A percentile compares a stretch with the other conserved stretches of the same genome.
These are phyloP conservation scores for Scytalidium sp. DNA, from an alignment of 2,329 filamentous ascomycete species.

Conservation along the genomic window DNA sequence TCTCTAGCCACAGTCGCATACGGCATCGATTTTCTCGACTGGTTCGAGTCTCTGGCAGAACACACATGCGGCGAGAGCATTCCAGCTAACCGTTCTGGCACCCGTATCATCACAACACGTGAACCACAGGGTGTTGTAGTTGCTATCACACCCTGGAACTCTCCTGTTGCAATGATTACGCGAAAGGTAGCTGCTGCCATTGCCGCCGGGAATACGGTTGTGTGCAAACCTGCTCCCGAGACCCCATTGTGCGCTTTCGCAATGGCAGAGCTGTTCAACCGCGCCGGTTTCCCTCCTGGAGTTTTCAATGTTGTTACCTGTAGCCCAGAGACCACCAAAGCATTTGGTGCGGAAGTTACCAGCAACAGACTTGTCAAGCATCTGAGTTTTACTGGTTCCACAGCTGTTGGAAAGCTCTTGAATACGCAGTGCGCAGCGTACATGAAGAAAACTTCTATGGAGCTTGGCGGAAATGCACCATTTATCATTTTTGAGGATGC, in stretches of 20 bases:
- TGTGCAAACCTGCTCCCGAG: conserved; percentile 65
- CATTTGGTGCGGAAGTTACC: conserved; percentile 46
- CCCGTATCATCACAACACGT: neutral
- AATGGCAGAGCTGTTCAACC: conserved; percentile 45
- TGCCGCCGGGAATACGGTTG: conserved; percentile 71
- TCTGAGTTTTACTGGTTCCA: conserved; percentile 32
- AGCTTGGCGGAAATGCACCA: conserved; percentile 38
- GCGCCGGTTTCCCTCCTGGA: conserved; percentile 51
- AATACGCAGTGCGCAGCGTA: conserved; percentile 33
- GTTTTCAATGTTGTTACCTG: conserved; percentile 57
- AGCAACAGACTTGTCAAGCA: conserved; percentile 55
- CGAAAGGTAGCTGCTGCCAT: conserved; percentile 15
- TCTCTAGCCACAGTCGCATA: too few species aligned
- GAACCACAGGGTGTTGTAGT: conserved; percentile 29
- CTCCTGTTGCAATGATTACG: conserved; percentile 22
- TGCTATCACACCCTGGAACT: conserved; percentile 30
- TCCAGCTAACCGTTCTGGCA: too few species aligned
- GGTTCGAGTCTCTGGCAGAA: too few species aligned
- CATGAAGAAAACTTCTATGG: conserved; percentile 37
- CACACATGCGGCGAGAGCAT: too few species aligned
- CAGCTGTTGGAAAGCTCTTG: conserved; percentile 32
- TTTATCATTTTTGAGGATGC: conserved; percentile 38
- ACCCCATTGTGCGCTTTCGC: conserved; percentile 52
- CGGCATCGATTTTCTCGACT: too few species aligned
- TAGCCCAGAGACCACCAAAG: conserved; percentile 45